Conservation (phyloP, 768 basidiomycete species). For the Dentipellis sp. region DNA sequence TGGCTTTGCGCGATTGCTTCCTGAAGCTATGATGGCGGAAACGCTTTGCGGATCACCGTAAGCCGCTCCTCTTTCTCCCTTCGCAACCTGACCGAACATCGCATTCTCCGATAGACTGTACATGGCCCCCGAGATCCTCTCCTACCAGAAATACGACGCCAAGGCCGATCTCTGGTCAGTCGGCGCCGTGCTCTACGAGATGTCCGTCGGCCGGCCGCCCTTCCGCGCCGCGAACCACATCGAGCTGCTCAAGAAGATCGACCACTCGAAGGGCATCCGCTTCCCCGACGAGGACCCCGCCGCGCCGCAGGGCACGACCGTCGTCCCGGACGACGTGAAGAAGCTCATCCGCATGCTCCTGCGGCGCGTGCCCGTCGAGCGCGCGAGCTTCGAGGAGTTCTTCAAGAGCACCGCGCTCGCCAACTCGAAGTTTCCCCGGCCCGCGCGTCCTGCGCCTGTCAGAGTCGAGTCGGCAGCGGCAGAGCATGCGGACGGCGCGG, state of each 20-base stretch:
- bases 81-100: neutral
- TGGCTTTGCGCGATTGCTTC: constrained; percentile 90
- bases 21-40: constrained; percentile 91
- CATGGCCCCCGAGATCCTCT: constrained; percentile 98
- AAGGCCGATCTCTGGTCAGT: constrained; percentile 98
- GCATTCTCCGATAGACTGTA: constrained; percentile 53
- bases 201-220: constrained; percentile 87
- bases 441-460: constrained; percentile 18
- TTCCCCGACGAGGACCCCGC: constrained; percentile 88
- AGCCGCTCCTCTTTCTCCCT: constrained; percentile 19
- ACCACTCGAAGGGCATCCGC: constrained; percentile 81
- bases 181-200: constrained; percentile 94
- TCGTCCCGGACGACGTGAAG: constrained; percentile 79
- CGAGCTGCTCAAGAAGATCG: constrained; percentile 89
- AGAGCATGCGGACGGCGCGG: neutral
- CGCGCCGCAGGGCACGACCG: constrained; percentile 37
- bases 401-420: constrained; percentile 73
- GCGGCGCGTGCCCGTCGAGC: constrained; percentile 74
- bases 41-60: constrained; percentile 96
- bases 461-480: neutral
- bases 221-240: constrained; percentile 96
- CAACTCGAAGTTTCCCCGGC: constrained; percentile 69
- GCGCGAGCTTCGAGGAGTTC: constrained; percentile 88
- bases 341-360: constrained; percentile 76
- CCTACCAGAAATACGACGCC: constrained; percentile 96